These are phyloP conservation scores for Scheffersomyces illinoinensis DNA, from an alignment of 1,139 yeast species.

Conservation along the genomic window DNA sequence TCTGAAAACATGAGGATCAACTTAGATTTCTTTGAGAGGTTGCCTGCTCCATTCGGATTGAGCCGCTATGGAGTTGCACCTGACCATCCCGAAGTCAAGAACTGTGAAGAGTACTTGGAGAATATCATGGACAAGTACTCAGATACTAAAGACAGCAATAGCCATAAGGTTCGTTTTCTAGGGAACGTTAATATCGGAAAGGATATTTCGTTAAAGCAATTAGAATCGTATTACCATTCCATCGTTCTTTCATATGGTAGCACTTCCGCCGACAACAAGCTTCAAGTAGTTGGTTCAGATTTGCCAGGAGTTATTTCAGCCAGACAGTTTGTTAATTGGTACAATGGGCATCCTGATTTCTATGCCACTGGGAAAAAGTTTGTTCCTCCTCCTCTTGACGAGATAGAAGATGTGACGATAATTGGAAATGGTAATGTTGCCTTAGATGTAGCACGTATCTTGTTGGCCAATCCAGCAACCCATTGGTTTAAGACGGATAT, in stretches of 20 bases:
- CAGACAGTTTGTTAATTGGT: constrained; percentile 91
- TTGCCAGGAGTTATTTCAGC: constrained; percentile 76
- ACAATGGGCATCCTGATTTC: constrained; percentile 80
- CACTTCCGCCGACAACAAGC: constrained; percentile 52
- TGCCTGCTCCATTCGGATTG: constrained; percentile 90
- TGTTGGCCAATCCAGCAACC: constrained; percentile 55
- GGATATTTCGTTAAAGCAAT: constrained; percentile 51
- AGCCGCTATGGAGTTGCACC: constrained; percentile 98
- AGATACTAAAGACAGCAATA: constrained; percentile 8
- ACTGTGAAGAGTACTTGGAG: constrained; percentile 77
- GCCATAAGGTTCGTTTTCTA: constrained; percentile 55
- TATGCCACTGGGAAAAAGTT: constrained; percentile 29
- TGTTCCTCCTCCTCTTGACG: constrained; percentile 54
- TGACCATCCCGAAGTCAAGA: constrained; percentile 96
- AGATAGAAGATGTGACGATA: constrained; percentile 67
- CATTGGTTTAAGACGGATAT: constrained; percentile 79
- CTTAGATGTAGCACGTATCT: constrained; percentile 80
- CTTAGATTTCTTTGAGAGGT: constrained; percentile 70
- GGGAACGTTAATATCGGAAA: constrained; percentile 74
- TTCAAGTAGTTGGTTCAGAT: constrained; percentile 62
- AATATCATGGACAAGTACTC: constrained; percentile 49
- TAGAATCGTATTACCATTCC: constrained; percentile 63
- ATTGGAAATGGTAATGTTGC: constrained; percentile 99
- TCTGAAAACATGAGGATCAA: constrained; percentile 33
- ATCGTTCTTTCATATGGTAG: constrained; percentile 87